Percentiles rank a stretch among this genome's conserved stretches.
These are phyloP conservation scores for Trichoderma sp. DNA, from an alignment of 2,329 filamentous ascomycete genomes.

Conservation along the genomic window DNA sequence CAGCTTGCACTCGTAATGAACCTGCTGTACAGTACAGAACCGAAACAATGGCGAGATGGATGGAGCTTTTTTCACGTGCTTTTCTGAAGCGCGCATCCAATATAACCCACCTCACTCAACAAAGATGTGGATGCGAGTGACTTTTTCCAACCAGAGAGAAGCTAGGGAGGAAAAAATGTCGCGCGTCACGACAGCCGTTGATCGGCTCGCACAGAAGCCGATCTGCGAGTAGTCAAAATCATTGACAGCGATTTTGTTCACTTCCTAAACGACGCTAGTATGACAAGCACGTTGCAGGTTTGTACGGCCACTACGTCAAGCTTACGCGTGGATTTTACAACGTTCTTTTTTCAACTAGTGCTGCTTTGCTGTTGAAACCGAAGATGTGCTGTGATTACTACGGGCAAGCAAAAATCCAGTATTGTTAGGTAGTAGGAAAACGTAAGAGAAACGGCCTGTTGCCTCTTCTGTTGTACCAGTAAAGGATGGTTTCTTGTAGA, in stretches of 20 bases:
- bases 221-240: slow-evolving; percentile 4
- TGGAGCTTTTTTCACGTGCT: slow-evolving; percentile 10
- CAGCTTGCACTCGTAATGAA: neutral
- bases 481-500: neutral
- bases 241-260: neutral
- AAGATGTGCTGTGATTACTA: neutral
- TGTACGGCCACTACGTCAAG: slow-evolving; percentile 5
- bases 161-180: slow-evolving; percentile 2
- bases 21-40: neutral
- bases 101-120: neutral
- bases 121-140: slow-evolving; percentile 4
- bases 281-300: neutral
- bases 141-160: neutral
- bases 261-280: neutral
- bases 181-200: slow-evolving; percentile 9
- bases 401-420: too few species aligned
- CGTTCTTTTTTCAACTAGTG: neutral
- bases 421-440: neutral
- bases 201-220: neutral
- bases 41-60: neutral
- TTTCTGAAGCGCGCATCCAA: neutral
- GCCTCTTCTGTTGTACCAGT: neutral
- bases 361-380: neutral
- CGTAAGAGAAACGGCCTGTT: neutral
- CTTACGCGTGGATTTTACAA: neutral